Conservation (phyloP, 768 basidiomycete species). For the Hortiboletus campestris region DNA sequence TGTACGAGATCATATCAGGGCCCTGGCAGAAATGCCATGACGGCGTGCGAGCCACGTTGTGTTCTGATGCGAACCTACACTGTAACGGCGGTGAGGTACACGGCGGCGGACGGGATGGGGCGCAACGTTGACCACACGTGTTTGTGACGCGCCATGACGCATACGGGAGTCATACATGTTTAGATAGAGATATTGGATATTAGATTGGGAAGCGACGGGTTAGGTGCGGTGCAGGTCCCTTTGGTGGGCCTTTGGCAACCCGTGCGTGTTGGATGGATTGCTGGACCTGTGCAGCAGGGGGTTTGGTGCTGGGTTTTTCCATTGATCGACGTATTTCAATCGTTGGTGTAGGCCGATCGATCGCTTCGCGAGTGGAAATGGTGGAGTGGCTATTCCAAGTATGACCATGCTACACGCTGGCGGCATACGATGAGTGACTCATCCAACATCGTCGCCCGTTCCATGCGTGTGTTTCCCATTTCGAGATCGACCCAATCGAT, state of each 20-base stretch:
- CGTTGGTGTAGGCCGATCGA: neutral
- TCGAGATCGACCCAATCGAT: conserved; percentile 7
- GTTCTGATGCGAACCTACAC: neutral
- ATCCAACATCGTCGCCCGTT: neutral
- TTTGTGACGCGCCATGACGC: conserved; percentile 12
- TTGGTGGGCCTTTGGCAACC: neutral
- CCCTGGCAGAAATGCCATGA: neutral
- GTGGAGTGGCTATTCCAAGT: too few species aligned
- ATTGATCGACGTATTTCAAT: neutral
- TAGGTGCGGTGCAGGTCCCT: too few species aligned
- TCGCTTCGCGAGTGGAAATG: neutral
- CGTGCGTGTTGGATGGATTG: neutral
- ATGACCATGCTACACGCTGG: too few species aligned
- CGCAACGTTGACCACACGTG: conserved; percentile 20
- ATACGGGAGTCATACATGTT: neutral
- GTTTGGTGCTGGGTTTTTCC: neutral
- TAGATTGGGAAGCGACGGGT: neutral
- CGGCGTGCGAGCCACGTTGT: conserved; percentile 1
- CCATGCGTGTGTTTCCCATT: neutral
- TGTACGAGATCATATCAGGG: too few species aligned
- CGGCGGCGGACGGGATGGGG: neutral
- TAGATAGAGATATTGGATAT: neutral
- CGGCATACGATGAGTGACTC: too few species aligned
- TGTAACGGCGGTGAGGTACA: too few species aligned
- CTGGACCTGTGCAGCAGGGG: too few species aligned